Evolutionary conservation across 2,329 filamentous ascomycete genomes (phyloP).

Genomic region (Cercospora canescens): DNA sequence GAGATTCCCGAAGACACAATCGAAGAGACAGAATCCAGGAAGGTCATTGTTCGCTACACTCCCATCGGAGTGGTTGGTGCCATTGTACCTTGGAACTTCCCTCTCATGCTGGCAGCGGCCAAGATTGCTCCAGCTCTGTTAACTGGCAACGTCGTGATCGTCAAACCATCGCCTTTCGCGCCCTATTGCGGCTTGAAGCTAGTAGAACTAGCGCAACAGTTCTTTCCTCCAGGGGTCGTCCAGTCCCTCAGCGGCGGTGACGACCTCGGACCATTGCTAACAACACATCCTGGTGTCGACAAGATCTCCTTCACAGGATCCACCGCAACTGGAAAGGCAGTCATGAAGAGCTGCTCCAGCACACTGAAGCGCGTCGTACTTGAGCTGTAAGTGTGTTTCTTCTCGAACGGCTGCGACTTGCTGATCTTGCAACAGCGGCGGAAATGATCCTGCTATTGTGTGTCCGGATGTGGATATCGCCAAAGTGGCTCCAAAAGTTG

Average conservation of each 20-base stretch:
- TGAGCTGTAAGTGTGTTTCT: too few relatives aligned
- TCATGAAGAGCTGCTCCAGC: conserved; percentile 57
- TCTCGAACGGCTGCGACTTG: too few relatives aligned
- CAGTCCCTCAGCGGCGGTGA: conserved; percentile 63
- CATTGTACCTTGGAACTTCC: conserved; percentile 54
- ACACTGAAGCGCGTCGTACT: conserved; percentile 63
- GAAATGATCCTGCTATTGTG: conserved; percentile 63
- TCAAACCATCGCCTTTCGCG: conserved; percentile 52
- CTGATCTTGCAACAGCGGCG: too few relatives aligned
- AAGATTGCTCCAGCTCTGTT: conserved; percentile 60
- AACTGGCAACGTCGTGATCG: conserved; percentile 45
- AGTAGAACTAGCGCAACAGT: conserved; percentile 57
- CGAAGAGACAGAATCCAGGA: conserved; percentile 51
- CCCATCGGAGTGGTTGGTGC: conserved; percentile 50
- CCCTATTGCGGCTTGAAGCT: conserved; percentile 61
- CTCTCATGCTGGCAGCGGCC: conserved; percentile 52
- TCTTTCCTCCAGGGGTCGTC: conserved; percentile 64
- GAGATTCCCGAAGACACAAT: conserved; percentile 42
- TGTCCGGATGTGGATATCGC: conserved; percentile 59
- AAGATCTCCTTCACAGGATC: conserved; percentile 68
- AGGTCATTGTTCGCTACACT: conserved; percentile 47
- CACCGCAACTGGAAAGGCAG: conserved; percentile 60
- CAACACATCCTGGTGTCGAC: conserved; percentile 58
- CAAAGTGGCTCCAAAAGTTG: conserved; percentile 51
- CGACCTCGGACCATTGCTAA: conserved; percentile 59